Evolutionary conservation across 1,284 basidiomycete species (phyloP).

Genomic region (Albatrellus sp.): DNA sequence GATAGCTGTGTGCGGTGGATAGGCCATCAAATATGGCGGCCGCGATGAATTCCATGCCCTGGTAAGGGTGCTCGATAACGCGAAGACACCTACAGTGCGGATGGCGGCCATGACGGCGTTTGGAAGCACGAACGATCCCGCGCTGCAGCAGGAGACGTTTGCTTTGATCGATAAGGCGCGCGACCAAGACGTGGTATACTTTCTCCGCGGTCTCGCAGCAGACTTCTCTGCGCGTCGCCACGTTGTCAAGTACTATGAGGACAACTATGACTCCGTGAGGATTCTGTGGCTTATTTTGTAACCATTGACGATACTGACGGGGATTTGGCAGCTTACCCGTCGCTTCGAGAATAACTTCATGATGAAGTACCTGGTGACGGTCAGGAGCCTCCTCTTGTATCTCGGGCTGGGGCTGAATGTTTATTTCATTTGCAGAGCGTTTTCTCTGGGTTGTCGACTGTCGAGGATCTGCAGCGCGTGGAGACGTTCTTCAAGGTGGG

Average conservation of each 20-base stretch:
- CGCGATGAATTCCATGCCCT: constrained; percentile 69
- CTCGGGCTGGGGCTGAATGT: not conserved
- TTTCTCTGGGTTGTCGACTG: constrained; percentile 50
- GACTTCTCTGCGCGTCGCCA: constrained; percentile 33
- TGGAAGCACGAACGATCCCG: constrained; percentile 29
- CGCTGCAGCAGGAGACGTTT: constrained; percentile 46
- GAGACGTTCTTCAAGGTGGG: constrained; percentile 59
- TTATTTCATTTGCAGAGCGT: constrained; percentile 27
- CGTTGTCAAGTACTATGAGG: constrained; percentile 34
- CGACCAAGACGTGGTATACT: constrained; percentile 56
- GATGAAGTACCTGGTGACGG: constrained; percentile 36
- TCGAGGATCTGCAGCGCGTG: constrained; percentile 56
- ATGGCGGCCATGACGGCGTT: constrained; percentile 53
- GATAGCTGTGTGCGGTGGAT: not conserved
- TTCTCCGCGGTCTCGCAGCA: constrained; percentile 28
- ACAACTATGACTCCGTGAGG: constrained; percentile 53
- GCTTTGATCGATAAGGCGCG: constrained; percentile 43
- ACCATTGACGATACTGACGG: not conserved
- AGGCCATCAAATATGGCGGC: constrained; percentile 29
- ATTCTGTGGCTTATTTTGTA: not conserved
- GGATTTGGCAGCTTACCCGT: constrained; percentile 41
- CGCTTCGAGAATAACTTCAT: constrained; percentile 63
- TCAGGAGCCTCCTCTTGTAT: constrained; percentile 18
- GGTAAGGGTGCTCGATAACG: constrained; percentile 58
- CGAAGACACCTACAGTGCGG: constrained; percentile 61